These are phyloP conservation scores for Syzygium grande DNA, from an alignment of 345 rosid species.

Conservation along the genomic window DNA sequence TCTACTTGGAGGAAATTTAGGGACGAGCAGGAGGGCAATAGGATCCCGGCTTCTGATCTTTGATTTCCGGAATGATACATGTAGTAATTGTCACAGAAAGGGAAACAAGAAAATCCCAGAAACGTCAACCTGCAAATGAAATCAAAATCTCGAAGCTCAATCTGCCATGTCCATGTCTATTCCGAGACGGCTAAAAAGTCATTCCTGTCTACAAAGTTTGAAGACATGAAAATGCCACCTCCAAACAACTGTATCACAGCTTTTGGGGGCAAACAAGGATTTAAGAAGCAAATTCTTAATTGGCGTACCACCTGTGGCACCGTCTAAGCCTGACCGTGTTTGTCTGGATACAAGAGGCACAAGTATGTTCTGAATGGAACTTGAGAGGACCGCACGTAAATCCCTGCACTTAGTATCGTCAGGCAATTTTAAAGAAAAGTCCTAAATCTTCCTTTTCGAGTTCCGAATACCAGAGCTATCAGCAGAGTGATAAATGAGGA, in stretches of 20 bases:
- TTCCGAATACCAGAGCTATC: not conserved
- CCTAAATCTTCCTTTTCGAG: not conserved
- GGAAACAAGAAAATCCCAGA: not conserved
- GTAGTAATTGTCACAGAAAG: not conserved
- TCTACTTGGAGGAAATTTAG: not conserved
- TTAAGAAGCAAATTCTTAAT: not conserved
- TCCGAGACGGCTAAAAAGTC: not conserved
- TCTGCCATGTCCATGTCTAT: not conserved
- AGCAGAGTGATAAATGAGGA: not conserved
- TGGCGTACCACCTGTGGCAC: not conserved
- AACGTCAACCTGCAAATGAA: not conserved
- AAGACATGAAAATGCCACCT: not conserved
- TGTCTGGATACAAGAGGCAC: not conserved
- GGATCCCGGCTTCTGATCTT: not conserved
- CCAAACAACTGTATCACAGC: not conserved
- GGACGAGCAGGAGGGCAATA: not conserved
- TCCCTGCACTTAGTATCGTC: not conserved
- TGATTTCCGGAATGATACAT: not conserved
- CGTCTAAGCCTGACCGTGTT: not conserved
- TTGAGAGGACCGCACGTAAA: not conserved
- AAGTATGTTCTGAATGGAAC: not conserved
- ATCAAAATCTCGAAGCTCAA: not conserved
- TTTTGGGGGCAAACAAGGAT: not conserved
- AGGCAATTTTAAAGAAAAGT: not conserved
- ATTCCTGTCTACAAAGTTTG: rapidly evolving